Conservation (phyloP, 1,139 yeast genomes). For the Candida neerlandica region DNA sequence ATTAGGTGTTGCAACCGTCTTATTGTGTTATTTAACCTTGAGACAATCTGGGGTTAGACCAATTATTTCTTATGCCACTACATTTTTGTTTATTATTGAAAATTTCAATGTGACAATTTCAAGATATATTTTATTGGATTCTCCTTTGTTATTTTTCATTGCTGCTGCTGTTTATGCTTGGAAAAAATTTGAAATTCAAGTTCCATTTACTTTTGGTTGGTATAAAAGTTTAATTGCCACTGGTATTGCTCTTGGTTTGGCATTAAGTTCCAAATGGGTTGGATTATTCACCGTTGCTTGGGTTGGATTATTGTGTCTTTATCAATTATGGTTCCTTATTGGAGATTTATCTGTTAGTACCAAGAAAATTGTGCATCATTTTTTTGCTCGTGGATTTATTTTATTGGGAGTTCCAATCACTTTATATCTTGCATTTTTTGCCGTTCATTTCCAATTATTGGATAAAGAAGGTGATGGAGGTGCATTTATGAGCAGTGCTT, state of each 20-base stretch:
- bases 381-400: constrained; percentile 55
- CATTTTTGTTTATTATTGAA: constrained; percentile 73
- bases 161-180: constrained; percentile 82
- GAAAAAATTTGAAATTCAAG: constrained; percentile 78
- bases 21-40: constrained; percentile 77
- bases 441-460: constrained; percentile 74
- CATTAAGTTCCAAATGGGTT: constrained; percentile 93
- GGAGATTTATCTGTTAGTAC: constrained; percentile 79
- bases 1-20: constrained; percentile 78
- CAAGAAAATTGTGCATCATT: constrained; percentile 52
- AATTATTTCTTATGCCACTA: constrained; percentile 67
- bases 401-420: constrained; percentile 71
- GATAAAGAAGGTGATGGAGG: constrained; percentile 83
- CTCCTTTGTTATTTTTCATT: constrained; percentile 88
- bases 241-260: constrained; percentile 84
- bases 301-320: constrained; percentile 76
- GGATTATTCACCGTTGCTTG: constrained; percentile 93
- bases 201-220: constrained; percentile 73
- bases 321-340: constrained; percentile 82
- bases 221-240: constrained; percentile 69
- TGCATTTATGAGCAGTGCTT: constrained; percentile 86
- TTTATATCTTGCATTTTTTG: constrained; percentile 73
- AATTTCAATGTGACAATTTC: constrained; percentile 88
- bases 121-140: constrained; percentile 84
- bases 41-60: constrained; percentile 87